phyloP scores from a whole-genome alignment of 305 asterid species.

The Petunia hybrid region DNA sequence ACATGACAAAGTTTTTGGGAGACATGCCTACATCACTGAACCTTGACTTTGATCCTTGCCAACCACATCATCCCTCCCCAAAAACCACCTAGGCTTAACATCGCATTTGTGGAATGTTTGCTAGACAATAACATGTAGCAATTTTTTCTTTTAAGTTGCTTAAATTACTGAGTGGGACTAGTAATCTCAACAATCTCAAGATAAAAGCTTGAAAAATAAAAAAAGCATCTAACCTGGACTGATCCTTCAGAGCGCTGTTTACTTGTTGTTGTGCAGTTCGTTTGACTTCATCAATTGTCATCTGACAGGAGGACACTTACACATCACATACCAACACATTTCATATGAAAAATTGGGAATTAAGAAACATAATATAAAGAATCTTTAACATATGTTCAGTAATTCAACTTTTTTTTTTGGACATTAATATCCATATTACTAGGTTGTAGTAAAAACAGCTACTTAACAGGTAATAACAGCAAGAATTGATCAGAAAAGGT shows the following conservation, averaged over 20 bases:
- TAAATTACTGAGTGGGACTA: constrained; percentile 9
- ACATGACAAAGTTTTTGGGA: background rate
- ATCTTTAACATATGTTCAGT: background rate
- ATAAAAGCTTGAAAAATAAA: constrained; percentile 15
- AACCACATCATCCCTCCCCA: constrained; percentile 21
- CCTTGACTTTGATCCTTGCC: background rate
- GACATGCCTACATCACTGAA: constrained; percentile 22
- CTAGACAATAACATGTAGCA: background rate
- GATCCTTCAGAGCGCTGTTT: constrained; percentile 83
- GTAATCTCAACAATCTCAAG: constrained; percentile 23
- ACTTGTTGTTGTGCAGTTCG: constrained; percentile 93
- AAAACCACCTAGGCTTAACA: constrained; percentile 12
- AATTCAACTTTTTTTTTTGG: background rate
- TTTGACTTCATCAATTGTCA: constrained; percentile 92
- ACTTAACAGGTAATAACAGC: background rate
- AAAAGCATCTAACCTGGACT: constrained; percentile 64
- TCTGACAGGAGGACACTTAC: constrained; percentile 50
- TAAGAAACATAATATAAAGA: constrained; percentile 1
- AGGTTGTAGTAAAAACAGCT: constrained; percentile 16
- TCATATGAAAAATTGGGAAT: constrained; percentile 36
- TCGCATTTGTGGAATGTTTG: background rate
- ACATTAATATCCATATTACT: constrained; percentile 24
- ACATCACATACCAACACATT: constrained; percentile 25
- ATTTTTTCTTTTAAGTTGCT: constrained; percentile 1
- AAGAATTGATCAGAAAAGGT: background rate